Evolutionary conservation across 331 rosid genomes (phyloP), one percentile per base, ranked within the genome.

Genomic region (Spiraea crenata): DNA sequence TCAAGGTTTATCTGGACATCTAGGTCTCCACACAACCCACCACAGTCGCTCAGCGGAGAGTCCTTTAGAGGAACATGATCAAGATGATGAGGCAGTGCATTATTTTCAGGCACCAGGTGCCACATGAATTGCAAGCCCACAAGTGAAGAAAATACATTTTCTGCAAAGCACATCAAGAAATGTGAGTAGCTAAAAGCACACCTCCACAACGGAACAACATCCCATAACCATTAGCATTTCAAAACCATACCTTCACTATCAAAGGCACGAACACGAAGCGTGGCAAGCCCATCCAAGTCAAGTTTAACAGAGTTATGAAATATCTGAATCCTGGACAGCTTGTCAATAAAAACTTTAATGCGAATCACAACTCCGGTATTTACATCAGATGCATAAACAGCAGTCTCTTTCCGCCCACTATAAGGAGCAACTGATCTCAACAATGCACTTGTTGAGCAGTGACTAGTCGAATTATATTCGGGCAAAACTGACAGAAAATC

Each of bases 261-360:
- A 56, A 93, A 93, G 80, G 99, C 99, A 0, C 97, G 92, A 66
- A 89, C 84, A 0, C 81, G 96, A 9, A 93, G 89, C 9, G 96
- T 93, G 77, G 97, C 89, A 81, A 93, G 97, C 79, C 99, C 99
- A 63, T 93, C 97, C 51, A 93, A 81, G 83, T 93, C 99, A 79
- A 93, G 99, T 80, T 93, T 93, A 69, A 93, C 58, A 39, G 99
- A 91, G 62, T 76, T 84, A 70, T 93, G 99, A 83, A 91, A 93
- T 65, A 93, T 93, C 85, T 87, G 95, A 66, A 91, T 87, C 81
- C 97, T 84, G 48, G 92, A 85, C 78, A 93, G 78, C 34, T 82
- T 87, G 81, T 93, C 99, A 46, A 93, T 89, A 76, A 89, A 93
- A 66, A 93, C 96, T 89, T 93, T 93, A 84, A 96, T 89, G 25